These are phyloP conservation scores for Arachis hypogaea DNA, from an alignment of 306 rosid species.

Conservation along the genomic window DNA sequence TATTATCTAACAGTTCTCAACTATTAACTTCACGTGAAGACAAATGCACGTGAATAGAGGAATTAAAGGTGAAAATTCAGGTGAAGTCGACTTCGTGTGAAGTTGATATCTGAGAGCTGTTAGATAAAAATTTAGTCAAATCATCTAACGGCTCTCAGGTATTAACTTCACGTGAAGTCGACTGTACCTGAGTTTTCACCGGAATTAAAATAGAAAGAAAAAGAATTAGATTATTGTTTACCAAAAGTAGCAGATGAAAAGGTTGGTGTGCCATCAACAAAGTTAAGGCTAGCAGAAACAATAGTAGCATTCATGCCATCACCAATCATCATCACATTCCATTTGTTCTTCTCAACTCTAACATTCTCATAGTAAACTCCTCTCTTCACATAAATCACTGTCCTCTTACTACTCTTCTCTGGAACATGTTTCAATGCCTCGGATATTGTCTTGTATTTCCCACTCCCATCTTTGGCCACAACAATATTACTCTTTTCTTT, in stretches of 20 bases:
- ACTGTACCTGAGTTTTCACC: too few relatives aligned
- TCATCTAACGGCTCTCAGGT: too few relatives aligned
- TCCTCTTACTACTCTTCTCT: conserved; percentile 52
- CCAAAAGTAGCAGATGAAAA: conserved; percentile 78
- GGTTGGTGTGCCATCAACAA: conserved; percentile 75
- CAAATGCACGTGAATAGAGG: too few relatives aligned
- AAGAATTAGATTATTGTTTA: conserved; percentile 21
- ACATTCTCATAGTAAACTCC: conserved; percentile 73
- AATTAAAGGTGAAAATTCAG: too few relatives aligned
- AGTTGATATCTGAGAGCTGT: too few relatives aligned
- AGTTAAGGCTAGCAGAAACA: conserved; percentile 55
- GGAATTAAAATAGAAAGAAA: too few relatives aligned
- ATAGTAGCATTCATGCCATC: conserved; percentile 69
- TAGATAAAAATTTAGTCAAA: too few relatives aligned
- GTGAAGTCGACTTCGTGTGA: too few relatives aligned
- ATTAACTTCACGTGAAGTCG: too few relatives aligned
- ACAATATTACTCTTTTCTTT: conserved; percentile 38
- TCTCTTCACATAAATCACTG: conserved; percentile 68
- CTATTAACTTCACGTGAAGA: too few relatives aligned
- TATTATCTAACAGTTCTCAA: too few relatives aligned
- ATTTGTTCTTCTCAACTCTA: conserved; percentile 59
- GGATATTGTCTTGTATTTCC: conserved; percentile 57
- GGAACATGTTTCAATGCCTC: conserved; percentile 67
- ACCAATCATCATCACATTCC: conserved; percentile 76
- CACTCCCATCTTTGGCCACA: conserved; percentile 64